Conservation (phyloP, 805 yeast species). For the Candida silvicultrix region DNA sequence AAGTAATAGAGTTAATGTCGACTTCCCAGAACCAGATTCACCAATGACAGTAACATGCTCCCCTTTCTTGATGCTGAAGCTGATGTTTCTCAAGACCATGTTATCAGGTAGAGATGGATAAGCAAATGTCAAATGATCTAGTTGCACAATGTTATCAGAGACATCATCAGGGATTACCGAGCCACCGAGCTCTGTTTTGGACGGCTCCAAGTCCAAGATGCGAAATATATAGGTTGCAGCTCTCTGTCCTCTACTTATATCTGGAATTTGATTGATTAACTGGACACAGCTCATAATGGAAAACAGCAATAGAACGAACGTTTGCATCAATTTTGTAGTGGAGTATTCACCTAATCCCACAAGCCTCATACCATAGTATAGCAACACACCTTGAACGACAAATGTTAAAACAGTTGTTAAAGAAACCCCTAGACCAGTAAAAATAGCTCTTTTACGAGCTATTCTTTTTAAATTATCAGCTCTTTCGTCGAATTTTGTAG, state of each 20-base stretch:
- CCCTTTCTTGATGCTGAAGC: slow-evolving; percentile 35
- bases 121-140: slow-evolving; percentile 41
- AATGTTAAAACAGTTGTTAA: slow-evolving; percentile 45
- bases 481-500: slow-evolving; percentile 25
- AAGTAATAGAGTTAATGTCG: slow-evolving; percentile 60
- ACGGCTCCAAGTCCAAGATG: slow-evolving; percentile 29
- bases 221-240: slow-evolving; percentile 51
- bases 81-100: slow-evolving; percentile 34
- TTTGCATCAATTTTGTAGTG: slow-evolving; percentile 53
- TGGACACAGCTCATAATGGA: slow-evolving; percentile 60
- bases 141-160: slow-evolving; percentile 24
- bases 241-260: slow-evolving; percentile 71
- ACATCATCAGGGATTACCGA: slow-evolving; percentile 20
- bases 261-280: slow-evolving; percentile 65
- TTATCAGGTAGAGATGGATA: slow-evolving; percentile 33
- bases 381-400: slow-evolving; percentile 62
- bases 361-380: slow-evolving; percentile 75
- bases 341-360: slow-evolving; percentile 53
- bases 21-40: slow-evolving; percentile 87
- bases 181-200: slow-evolving; percentile 34
- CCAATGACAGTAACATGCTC: slow-evolving; percentile 71
- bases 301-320: slow-evolving; percentile 67
- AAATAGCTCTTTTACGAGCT: slow-evolving; percentile 48
- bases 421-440: slow-evolving; percentile 65
- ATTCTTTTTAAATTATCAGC: slow-evolving; percentile 26